A percentile compares a stretch with the other conserved stretches of the same genome.
Evolutionary conservation across 169 alveolate genomes (phyloP).

Genomic region (Eimeria brunetti): DNA sequence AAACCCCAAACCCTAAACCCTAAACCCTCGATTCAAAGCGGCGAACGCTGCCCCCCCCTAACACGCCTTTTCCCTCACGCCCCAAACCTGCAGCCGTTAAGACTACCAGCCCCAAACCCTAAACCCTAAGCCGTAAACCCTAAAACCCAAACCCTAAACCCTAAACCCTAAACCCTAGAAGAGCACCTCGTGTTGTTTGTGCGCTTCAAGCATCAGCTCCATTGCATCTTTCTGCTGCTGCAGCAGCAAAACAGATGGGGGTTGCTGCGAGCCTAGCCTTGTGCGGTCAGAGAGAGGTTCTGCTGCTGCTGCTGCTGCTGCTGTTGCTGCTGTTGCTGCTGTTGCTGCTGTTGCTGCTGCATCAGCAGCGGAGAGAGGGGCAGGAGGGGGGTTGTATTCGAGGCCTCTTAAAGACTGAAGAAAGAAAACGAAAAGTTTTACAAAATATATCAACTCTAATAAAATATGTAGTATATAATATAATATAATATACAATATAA

Average conservation of each 20-base stretch:
- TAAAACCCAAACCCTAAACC: slow-evolving; percentile 21
- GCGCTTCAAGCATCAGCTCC: slow-evolving; percentile 22
- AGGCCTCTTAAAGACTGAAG: not conserved
- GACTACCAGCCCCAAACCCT: not conserved
- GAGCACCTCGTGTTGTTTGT: slow-evolving; percentile 28
- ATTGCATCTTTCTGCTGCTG: slow-evolving; percentile 17
- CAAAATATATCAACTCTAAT: no score
- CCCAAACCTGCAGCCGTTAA: not conserved
- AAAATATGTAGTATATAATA: no score
- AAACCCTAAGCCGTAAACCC: slow-evolving; percentile 18
- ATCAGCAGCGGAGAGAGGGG: not conserved
- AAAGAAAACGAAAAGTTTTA: no score
- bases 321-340: not conserved
- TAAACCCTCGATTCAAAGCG: no score
- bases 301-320: not conserved
- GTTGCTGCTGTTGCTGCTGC: slow-evolving; percentile 2
- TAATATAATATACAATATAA: no score
- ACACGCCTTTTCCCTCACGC: not conserved
- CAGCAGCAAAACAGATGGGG: not conserved
- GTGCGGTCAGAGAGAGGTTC: not conserved
- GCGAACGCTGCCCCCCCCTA: not conserved
- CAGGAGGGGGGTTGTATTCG: not conserved
- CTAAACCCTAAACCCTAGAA: not conserved
- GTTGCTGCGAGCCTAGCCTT: not conserved
- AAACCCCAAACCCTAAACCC: no score